A percentile compares a stretch with the other conserved stretches of the same genome.
Evolutionary conservation across 2,329 filamentous ascomycete genomes (phyloP).

Genomic region (Alternaria triticimaculans): DNA sequence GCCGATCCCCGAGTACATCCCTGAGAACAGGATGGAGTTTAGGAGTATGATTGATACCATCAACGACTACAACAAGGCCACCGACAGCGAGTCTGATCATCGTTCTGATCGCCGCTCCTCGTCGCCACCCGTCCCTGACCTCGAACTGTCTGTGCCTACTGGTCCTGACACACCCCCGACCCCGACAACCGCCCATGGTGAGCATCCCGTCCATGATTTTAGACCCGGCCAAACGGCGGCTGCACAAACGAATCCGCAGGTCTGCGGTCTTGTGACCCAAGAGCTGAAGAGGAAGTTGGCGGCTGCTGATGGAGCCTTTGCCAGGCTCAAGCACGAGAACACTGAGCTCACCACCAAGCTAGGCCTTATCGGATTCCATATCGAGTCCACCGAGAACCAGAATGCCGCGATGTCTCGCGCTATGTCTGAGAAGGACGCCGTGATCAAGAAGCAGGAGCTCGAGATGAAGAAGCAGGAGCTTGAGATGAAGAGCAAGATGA

Average conservation of each 20-base stretch:
- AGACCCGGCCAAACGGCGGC: too few relatives aligned
- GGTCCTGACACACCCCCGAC: slow-evolving; percentile 10
- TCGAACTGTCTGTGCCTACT: background rate
- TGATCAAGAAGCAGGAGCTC: slow-evolving; percentile 24
- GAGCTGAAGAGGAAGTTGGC: too few relatives aligned
- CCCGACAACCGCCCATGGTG: background rate
- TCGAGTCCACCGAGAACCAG: slow-evolving; percentile 23
- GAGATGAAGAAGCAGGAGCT: slow-evolving; percentile 6
- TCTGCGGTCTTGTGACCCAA: too few relatives aligned
- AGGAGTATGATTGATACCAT: slow-evolving; percentile 1
- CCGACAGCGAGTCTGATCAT: background rate
- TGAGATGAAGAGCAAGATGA: too few relatives aligned
- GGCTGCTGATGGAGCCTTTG: background rate
- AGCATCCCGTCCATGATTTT: too few relatives aligned
- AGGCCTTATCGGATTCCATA: slow-evolving; percentile 22
- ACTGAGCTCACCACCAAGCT: too few relatives aligned
- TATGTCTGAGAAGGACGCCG: slow-evolving; percentile 21
- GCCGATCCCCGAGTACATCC: background rate
- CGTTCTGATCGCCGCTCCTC: background rate
- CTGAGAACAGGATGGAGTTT: slow-evolving; percentile 2
- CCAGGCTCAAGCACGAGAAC: background rate
- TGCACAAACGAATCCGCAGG: too few relatives aligned
- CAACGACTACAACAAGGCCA: background rate
- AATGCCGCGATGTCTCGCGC: slow-evolving; percentile 25
- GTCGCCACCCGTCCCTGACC: background rate